Percentiles rank a stretch among this genome's conserved stretches.
Evolutionary conservation across 306 rosid species (phyloP).

Genomic region (Dalbergia cochinchinensis): DNA sequence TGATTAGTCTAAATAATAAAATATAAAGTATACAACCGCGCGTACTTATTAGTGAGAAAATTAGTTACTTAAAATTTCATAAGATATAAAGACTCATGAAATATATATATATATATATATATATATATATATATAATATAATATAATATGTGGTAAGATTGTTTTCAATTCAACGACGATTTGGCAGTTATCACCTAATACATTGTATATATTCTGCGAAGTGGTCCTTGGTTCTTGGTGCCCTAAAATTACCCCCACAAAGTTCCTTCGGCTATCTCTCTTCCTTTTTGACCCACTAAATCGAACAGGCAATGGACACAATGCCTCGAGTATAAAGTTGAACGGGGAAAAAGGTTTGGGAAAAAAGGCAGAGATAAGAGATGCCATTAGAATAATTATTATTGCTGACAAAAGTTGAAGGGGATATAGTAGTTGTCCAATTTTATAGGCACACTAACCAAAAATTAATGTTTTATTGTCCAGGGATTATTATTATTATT

Average conservation of each 20-base stretch:
- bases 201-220: constrained; percentile 30
- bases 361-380: constrained; percentile 70
- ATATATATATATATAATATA: too few relatives aligned
- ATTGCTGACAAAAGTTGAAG: constrained; percentile 51
- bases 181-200: constrained; percentile 4
- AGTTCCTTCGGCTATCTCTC: constrained; percentile 44
- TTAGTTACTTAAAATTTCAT: not conserved
- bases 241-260: constrained; percentile 40
- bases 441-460: constrained; percentile 51
- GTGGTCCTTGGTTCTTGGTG: constrained; percentile 41
- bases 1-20: not conserved
- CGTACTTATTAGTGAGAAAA: not conserved
- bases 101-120: not conserved
- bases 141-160: too few relatives aligned
- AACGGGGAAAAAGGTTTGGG: constrained; percentile 3
- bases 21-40: too few relatives aligned
- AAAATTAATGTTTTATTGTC: constrained; percentile 44
- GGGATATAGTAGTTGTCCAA: constrained; percentile 38
- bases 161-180: constrained; percentile 29
- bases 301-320: constrained; percentile 40
- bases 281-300: constrained; percentile 51
- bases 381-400: constrained; percentile 66
- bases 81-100: not conserved
- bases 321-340: constrained; percentile 51
- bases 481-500: not conserved